These are phyloP conservation scores for Myochromella boudieri DNA, from an alignment of 768 basidiomycete species.

Conservation along the genomic window DNA sequence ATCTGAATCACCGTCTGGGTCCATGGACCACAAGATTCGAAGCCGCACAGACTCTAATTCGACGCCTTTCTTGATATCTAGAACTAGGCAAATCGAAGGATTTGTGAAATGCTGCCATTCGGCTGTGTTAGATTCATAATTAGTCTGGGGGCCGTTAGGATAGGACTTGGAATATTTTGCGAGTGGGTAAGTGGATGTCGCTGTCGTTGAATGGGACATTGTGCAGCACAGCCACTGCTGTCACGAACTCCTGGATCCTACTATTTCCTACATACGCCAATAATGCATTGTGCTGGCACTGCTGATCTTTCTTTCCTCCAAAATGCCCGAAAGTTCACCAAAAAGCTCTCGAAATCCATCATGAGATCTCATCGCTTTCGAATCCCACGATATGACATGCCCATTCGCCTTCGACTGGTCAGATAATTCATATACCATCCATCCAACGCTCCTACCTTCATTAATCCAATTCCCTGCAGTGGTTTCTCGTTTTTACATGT, in stretches of 20 bases:
- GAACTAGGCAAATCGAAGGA: constrained; percentile 58
- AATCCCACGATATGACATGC: constrained; percentile 67
- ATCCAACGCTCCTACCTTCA: constrained; percentile 5
- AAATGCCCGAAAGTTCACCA: constrained; percentile 34
- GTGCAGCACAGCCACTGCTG: constrained; percentile 18
- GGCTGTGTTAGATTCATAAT: constrained; percentile 25
- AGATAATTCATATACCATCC: constrained; percentile 15
- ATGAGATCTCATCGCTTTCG: constrained; percentile 71
- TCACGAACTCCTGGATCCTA: too few relatives aligned
- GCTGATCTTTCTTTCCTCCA: constrained; percentile 14
- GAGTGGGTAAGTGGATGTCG: constrained; percentile 56
- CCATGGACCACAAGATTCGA: constrained; percentile 63
- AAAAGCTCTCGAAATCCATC: constrained; percentile 51
- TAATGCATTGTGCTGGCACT: constrained; percentile 11
- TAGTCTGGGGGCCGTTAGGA: constrained; percentile 28
- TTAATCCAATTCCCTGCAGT: constrained; percentile 51
- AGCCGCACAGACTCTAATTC: constrained; percentile 64
- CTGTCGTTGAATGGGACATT: constrained; percentile 57
- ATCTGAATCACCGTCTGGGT: constrained; percentile 32
- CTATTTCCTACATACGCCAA: neutral
- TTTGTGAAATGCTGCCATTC: constrained; percentile 85
- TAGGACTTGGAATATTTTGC: constrained; percentile 72
- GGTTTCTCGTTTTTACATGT: constrained; percentile 76
- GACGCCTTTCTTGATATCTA: constrained; percentile 58
- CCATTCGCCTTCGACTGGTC: constrained; percentile 73